Conservation (phyloP, 768 basidiomycete species). For the Phanerodontia chrysosporium region DNA sequence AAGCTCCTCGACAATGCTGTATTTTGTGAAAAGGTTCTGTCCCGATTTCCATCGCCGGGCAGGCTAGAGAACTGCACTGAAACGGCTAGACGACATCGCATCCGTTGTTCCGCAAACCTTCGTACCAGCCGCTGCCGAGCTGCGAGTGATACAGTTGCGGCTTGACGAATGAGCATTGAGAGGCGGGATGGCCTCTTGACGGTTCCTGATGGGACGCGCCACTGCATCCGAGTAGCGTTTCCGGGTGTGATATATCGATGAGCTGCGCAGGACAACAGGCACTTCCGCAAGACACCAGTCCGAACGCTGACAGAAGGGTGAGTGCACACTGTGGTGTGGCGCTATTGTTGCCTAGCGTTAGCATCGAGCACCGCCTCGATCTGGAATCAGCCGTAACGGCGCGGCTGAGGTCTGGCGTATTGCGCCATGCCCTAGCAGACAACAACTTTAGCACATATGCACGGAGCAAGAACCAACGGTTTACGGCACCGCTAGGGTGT, state of each 20-base stretch:
- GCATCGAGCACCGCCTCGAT: not conserved
- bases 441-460: not conserved
- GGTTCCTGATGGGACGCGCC: not conserved
- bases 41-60: too few species aligned
- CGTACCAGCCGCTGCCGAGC: not conserved
- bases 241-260: not conserved
- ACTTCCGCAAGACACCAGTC: not conserved
- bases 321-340: not conserved
- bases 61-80: too few species aligned
- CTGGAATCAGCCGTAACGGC: not conserved
- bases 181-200: not conserved
- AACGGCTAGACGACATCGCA: too few species aligned
- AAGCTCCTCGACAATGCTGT: not conserved
- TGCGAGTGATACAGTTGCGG: not conserved
- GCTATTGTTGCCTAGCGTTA: not conserved
- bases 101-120: not conserved
- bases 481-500: not conserved
- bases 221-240: not conserved
- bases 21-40: too few species aligned
- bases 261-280: not conserved
- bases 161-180: not conserved
- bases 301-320: not conserved
- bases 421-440: not conserved
- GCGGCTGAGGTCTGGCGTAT: not conserved
- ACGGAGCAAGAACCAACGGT: not conserved